Percentiles rank a stretch among this genome's conserved stretches.
Conservation (phyloP, 768 basidiomycete genomes). For the Lentinula lateritia region DNA sequence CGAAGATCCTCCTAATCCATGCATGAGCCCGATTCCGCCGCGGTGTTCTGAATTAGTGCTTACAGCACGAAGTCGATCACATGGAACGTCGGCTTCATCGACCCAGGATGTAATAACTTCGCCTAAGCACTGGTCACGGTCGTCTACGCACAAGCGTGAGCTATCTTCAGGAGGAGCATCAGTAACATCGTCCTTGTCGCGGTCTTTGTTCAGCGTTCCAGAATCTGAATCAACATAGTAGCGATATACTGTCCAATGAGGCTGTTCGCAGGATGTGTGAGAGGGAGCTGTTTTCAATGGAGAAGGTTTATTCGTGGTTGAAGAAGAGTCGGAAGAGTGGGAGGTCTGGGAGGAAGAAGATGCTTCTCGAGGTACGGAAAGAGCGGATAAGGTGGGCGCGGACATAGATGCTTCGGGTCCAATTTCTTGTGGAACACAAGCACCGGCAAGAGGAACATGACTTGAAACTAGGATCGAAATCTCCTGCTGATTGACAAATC, state of each 20-base stretch:
- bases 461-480: constrained; percentile 46
- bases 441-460: constrained; percentile 23
- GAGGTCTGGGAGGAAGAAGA: constrained; percentile 13
- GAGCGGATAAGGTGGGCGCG: not conserved
- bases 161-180: not conserved
- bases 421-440: not conserved
- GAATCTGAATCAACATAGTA: constrained; percentile 32
- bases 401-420: constrained; percentile 12
- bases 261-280: constrained; percentile 33
- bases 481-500: constrained; percentile 56
- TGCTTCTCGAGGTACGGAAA: not conserved
- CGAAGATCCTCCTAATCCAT: not conserved
- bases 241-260: constrained; percentile 44
- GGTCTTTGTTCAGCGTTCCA: not conserved
- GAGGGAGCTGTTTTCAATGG: not conserved
- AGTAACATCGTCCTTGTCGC: not conserved
- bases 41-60: not conserved
- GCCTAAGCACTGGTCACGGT: not conserved
- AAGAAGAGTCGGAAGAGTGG: not conserved
- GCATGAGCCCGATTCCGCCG: not conserved
- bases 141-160: constrained; percentile 6
- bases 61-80: not conserved
- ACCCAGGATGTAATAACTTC: not conserved
- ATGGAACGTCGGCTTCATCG: not conserved
- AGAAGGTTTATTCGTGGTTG: not conserved